Conservation (phyloP, 495 filamentous ascomycete genomes). For the Penicillium odoratum region DNA sequence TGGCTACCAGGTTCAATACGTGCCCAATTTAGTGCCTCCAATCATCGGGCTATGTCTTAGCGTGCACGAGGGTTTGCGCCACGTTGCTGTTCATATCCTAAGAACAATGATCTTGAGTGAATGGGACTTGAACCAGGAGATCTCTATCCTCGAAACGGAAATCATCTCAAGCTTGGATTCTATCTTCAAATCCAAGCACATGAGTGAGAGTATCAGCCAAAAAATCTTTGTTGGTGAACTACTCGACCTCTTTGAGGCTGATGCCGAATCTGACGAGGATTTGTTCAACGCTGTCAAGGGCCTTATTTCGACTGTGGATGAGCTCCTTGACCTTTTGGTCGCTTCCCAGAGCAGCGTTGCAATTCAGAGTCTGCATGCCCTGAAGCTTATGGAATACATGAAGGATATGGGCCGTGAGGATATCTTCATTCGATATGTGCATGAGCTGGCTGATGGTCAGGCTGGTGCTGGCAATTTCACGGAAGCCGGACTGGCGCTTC, state of each 20-base stretch:
- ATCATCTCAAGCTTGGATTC: slow-evolving; percentile 93
- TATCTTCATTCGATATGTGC: slow-evolving; percentile 95
- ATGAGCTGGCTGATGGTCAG: slow-evolving; percentile 84
- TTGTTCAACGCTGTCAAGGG: slow-evolving; percentile 74
- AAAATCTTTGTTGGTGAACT: slow-evolving; percentile 91
- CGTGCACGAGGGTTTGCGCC: slow-evolving; percentile 86
- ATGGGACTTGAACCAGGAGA: slow-evolving; percentile 93
- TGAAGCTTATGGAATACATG: slow-evolving; percentile 94
- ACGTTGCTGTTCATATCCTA: slow-evolving; percentile 87
- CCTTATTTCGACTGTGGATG: slow-evolving; percentile 80
- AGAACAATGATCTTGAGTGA: slow-evolving; percentile 98
- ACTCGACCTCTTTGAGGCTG: slow-evolving; percentile 72
- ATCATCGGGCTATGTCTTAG: slow-evolving; percentile 94
- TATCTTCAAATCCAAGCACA: slow-evolving; percentile 84
- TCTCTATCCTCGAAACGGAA: slow-evolving; percentile 90
- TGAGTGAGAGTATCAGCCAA: slow-evolving; percentile 86
- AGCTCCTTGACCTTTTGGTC: slow-evolving; percentile 86
- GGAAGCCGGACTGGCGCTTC: slow-evolving; percentile 87
- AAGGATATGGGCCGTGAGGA: slow-evolving; percentile 97
- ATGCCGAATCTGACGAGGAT: slow-evolving; percentile 67
- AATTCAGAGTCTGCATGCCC: slow-evolving; percentile 79
- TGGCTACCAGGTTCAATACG: slow-evolving; percentile 97
- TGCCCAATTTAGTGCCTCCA: slow-evolving; percentile 84
- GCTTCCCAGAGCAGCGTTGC: slow-evolving; percentile 85
- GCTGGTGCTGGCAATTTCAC: slow-evolving; percentile 73